Evolutionary conservation across 2,329 filamentous ascomycete genomes (phyloP).

Genomic region (Gaeumannomyces sp.): DNA sequence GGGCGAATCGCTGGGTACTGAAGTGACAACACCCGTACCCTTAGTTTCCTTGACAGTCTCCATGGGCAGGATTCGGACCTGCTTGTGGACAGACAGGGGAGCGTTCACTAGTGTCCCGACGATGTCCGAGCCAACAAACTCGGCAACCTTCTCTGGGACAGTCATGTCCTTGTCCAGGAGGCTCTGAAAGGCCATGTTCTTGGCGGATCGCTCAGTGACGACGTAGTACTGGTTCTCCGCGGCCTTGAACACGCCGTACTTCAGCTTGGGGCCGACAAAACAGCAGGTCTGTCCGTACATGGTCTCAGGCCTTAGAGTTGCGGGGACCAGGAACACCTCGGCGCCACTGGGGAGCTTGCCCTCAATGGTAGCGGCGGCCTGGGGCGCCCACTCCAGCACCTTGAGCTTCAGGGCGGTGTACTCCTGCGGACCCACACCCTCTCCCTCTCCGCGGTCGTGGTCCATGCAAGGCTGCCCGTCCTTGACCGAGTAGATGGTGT

Average conservation of each 20-base stretch:
- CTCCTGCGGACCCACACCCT: conserved; percentile 80
- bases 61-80: conserved; percentile 90
- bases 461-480: conserved; percentile 85
- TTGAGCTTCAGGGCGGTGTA: conserved; percentile 90
- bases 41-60: conserved; percentile 87
- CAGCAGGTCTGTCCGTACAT: conserved; percentile 98
- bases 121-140: conserved; percentile 70
- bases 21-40: conserved; percentile 94
- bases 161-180: conserved; percentile 73
- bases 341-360: conserved; percentile 73
- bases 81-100: conserved; percentile 77
- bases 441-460: conserved; percentile 74
- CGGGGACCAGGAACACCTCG: conserved; percentile 83
- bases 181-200: conserved; percentile 95
- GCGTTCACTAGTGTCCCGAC: conserved; percentile 87
- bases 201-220: conserved; percentile 49
- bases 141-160: conserved; percentile 62
- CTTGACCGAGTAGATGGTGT: conserved; percentile 49
- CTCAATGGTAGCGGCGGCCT: conserved; percentile 64
- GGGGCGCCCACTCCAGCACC: conserved; percentile 80
- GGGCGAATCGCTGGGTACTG: conserved; percentile 89
- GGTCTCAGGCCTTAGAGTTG: conserved; percentile 87
- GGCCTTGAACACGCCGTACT: conserved; percentile 81
- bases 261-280: conserved; percentile 86
- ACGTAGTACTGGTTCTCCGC: conserved; percentile 76